Percentiles rank a stretch among this genome's conserved stretches.
Conservation (phyloP, 257 asterid species). For the Eucommia ulmoides region DNA sequence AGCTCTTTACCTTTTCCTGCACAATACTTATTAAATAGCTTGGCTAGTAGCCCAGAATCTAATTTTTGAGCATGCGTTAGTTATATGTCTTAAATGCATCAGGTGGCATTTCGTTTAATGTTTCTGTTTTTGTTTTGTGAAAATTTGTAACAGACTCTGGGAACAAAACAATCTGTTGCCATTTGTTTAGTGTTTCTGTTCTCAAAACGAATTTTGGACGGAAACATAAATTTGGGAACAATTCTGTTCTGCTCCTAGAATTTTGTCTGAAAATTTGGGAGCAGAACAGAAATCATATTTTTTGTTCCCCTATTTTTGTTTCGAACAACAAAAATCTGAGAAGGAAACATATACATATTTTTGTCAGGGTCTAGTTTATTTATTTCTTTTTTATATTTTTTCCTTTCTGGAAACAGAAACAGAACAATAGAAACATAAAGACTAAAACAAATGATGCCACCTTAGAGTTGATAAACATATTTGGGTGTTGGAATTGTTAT, state of each 20-base stretch:
- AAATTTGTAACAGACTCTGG: no score
- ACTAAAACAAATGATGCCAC: background rate
- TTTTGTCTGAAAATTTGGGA: no score
- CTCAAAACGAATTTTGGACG: background rate
- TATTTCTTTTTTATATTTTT: no score
- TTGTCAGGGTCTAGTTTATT: no score
- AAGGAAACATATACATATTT: background rate
- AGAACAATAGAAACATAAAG: no score
- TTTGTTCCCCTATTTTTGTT: no score
- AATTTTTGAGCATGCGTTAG: background rate
- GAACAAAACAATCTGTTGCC: no score
- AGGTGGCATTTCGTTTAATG: background rate
- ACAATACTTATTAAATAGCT: background rate
- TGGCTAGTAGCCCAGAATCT: background rate
- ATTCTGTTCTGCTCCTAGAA: no score
- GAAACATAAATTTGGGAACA: no score
- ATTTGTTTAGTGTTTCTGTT: background rate
- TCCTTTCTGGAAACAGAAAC: no score
- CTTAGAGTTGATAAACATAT: background rate
- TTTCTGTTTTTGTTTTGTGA: background rate
- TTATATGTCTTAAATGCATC: background rate
- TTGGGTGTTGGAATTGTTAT: background rate
- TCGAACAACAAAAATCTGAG: background rate
- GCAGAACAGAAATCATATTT: background rate
- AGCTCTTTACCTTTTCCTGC: conserved; percentile 26